These are phyloP conservation scores for Grigorovia humatica DNA, from an alignment of 805 yeast species.

Conservation along the genomic window DNA sequence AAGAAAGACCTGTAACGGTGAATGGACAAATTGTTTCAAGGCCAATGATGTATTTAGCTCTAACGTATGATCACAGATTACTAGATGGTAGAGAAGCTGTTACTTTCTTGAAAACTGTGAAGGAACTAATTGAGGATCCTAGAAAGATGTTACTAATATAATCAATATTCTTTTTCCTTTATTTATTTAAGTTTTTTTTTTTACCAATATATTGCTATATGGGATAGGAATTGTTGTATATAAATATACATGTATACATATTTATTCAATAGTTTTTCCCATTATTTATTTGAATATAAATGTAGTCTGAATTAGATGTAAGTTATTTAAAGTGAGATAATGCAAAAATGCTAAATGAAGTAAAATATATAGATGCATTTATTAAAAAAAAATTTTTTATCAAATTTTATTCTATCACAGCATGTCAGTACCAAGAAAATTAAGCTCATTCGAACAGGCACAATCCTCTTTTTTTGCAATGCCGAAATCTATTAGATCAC, in stretches of 20 bases:
- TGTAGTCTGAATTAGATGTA: too few relatives aligned
- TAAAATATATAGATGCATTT: too few relatives aligned
- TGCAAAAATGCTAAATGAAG: not conserved
- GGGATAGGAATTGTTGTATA: not conserved
- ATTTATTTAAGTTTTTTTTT: not conserved
- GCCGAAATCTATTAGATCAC: conserved; percentile 57
- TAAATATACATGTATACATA: not conserved
- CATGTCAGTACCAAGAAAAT: conserved; percentile 29
- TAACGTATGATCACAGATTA: conserved; percentile 96
- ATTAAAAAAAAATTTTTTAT: not conserved
- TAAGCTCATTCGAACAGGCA: conserved; percentile 42
- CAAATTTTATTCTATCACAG: not conserved
- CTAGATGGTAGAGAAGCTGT: conserved; percentile 99
- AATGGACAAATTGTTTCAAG: conserved; percentile 92
- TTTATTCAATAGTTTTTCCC: not conserved
- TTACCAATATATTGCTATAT: not conserved
- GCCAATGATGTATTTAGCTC: conserved; percentile 99
- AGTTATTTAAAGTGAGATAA: not conserved
- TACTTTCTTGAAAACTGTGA: conserved; percentile 87
- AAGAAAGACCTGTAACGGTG: conserved; percentile 94
- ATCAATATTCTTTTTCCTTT: not conserved
- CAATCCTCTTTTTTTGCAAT: conserved; percentile 29
- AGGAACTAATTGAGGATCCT: conserved; percentile 97
- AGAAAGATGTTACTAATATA: conserved; percentile 79
- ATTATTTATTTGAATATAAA: not conserved